phyloP scores from a whole-genome alignment of 192 early-diverging fungal species.

The Neocallimastix lanati region DNA sequence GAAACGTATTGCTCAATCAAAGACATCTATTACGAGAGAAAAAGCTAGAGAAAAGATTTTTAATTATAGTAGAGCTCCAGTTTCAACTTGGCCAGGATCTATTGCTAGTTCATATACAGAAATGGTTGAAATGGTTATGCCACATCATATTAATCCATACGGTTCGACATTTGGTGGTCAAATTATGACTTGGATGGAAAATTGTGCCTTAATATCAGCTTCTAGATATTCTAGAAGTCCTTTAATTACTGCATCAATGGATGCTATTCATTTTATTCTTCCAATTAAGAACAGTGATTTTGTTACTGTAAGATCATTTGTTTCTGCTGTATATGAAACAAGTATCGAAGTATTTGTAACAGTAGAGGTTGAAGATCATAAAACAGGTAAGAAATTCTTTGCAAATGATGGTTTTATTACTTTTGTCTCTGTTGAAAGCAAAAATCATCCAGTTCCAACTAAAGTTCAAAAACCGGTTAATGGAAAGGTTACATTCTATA shows the following conservation, averaged over 20 bases:
- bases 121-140: slow-evolving; percentile 44
- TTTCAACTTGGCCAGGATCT: neutral
- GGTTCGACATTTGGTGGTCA: slow-evolving; percentile 2
- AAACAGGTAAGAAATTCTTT: neutral
- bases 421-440: slow-evolving; percentile 1
- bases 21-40: slow-evolving; percentile 2
- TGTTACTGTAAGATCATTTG: neutral
- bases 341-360: neutral
- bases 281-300: neutral
- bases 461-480: neutral
- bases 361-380: neutral
- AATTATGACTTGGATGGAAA: slow-evolving; percentile 2
- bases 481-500: neutral
- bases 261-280: neutral
- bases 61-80: slow-evolving; percentile 1
- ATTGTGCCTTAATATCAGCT: neutral
- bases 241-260: slow-evolving; percentile 3
- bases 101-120: slow-evolving; percentile 18
- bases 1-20: slow-evolving; percentile 12
- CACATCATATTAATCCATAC: slow-evolving; percentile 43
- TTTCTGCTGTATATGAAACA: neutral
- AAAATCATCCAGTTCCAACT: neutral
- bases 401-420: slow-evolving; percentile 4
- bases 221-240: slow-evolving; percentile 1
- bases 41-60: slow-evolving; percentile 19